phyloP scores from a whole-genome alignment of 1,284 basidiomycete genomes.

The Mycosarcoma maydis region DNA sequence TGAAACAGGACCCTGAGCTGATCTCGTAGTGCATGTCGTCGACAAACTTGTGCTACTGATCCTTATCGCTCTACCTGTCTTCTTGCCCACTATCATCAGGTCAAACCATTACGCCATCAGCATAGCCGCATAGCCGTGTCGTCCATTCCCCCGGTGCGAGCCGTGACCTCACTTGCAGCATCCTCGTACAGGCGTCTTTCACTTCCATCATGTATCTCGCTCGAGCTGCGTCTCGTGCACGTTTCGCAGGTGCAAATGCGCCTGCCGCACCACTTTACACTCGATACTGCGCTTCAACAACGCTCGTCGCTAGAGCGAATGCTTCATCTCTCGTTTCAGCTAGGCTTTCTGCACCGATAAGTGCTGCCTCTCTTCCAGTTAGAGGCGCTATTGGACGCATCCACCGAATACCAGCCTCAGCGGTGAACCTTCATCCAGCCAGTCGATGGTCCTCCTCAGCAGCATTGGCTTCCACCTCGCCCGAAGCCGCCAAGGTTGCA shows the following conservation, averaged over 20 bases:
- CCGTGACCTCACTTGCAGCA: neutral
- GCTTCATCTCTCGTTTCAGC: slow-evolving; percentile 5
- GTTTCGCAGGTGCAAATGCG: neutral
- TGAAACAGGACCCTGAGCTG: slow-evolving; percentile 25
- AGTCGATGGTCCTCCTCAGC: slow-evolving; percentile 39
- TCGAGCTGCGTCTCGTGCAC: slow-evolving; percentile 5
- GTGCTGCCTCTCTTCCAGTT: neutral
- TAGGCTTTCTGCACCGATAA: neutral
- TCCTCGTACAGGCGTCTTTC: neutral
- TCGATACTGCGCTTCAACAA: slow-evolving; percentile 1
- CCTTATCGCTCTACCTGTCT: neutral
- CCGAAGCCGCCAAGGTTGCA: slow-evolving; percentile 45
- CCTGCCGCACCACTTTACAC: neutral
- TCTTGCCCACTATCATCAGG: too few relatives aligned
- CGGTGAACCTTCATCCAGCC: neutral
- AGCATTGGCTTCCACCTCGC: slow-evolving; percentile 35
- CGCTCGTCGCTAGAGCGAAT: neutral
- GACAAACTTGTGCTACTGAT: neutral
- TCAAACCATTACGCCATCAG: too few relatives aligned
- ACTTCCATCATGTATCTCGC: slow-evolving; percentile 23
- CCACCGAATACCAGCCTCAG: neutral
- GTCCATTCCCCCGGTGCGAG: neutral
- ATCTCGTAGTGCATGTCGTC: neutral
- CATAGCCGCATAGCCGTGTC: too few relatives aligned
- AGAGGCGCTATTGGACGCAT: too few relatives aligned